phyloP scores from a whole-genome alignment of 306 rosid genomes.

The Cicer yamashitae region DNA sequence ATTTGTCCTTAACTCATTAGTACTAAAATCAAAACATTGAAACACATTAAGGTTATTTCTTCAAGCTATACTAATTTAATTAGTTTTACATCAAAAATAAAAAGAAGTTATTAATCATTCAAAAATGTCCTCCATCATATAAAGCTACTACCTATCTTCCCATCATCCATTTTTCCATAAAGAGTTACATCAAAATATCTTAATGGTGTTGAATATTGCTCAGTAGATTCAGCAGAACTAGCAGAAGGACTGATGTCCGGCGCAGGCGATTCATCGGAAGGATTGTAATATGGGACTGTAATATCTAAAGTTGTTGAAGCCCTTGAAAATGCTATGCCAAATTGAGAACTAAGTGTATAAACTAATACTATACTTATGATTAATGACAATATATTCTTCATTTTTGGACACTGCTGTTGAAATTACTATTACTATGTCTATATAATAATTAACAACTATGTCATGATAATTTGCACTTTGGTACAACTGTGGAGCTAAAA shows the following conservation, averaged over 20 bases:
- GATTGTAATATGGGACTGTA: background rate
- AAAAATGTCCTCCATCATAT: background rate
- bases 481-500: background rate
- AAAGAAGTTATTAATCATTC: no score
- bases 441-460: background rate
- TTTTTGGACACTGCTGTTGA: constrained; percentile 29
- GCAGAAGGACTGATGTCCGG: constrained; percentile 8
- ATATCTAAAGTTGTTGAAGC: constrained; percentile 6
- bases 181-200: constrained; percentile 39
- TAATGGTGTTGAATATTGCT: background rate
- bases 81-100: constrained; percentile 11
- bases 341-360: constrained; percentile 28
- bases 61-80: constrained; percentile 28
- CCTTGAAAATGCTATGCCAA: constrained; percentile 27
- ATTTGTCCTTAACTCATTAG: constrained; percentile 13
- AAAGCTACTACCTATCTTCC: constrained; percentile 22
- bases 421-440: constrained; percentile 1
- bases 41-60: constrained; percentile 18
- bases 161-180: constrained; percentile 39
- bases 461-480: no score
- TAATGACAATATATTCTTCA: constrained; percentile 42
- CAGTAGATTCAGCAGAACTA: constrained; percentile 1
- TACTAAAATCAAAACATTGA: constrained; percentile 33
- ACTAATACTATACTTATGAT: constrained; percentile 34
- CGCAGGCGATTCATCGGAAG: constrained; percentile 3